These are phyloP conservation scores for Ascocoryne sarcoides DNA, from an alignment of 2,329 filamentous ascomycete genomes.

Conservation along the genomic window DNA sequence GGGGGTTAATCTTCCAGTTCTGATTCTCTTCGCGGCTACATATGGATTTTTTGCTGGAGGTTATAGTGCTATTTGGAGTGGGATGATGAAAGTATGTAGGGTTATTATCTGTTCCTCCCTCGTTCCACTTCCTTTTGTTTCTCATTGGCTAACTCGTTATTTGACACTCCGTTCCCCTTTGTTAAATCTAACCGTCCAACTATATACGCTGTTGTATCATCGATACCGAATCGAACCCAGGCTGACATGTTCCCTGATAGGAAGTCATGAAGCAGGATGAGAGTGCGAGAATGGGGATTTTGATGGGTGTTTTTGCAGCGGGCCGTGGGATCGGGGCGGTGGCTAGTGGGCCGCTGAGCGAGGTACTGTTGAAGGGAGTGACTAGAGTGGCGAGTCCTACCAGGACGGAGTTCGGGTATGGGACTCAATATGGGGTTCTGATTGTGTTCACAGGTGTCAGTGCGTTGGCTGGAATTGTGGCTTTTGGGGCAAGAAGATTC, in stretches of 20 bases:
- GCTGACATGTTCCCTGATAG: neutral
- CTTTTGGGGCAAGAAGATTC: neutral
- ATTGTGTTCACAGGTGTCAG: slow-evolving; percentile 48
- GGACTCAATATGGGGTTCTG: slow-evolving; percentile 42
- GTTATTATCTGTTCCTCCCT: neutral
- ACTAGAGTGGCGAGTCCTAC: too few species aligned
- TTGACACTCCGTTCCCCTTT: too few species aligned
- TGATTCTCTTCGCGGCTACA: slow-evolving; percentile 42
- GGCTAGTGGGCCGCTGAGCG: slow-evolving; percentile 46
- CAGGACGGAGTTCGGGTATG: too few species aligned
- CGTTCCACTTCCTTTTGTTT: too few species aligned
- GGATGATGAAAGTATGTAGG: slow-evolving; percentile 25
- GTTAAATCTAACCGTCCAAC: too few species aligned
- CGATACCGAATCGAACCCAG: too few species aligned
- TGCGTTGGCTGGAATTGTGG: slow-evolving; percentile 33
- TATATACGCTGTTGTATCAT: too few species aligned
- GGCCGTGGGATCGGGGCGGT: slow-evolving; percentile 56
- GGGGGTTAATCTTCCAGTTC: slow-evolving; percentile 33
- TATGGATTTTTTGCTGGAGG: slow-evolving; percentile 53
- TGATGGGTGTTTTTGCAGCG: slow-evolving; percentile 42
- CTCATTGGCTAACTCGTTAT: too few species aligned
- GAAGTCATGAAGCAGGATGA: slow-evolving; percentile 8
- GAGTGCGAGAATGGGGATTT: slow-evolving; percentile 22
- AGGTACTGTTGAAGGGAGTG: slow-evolving; percentile 37
- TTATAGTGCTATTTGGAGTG: slow-evolving; percentile 40